Evolutionary conservation across 257 asterid species (phyloP).

Genomic region (Euphrasia confusa): DNA sequence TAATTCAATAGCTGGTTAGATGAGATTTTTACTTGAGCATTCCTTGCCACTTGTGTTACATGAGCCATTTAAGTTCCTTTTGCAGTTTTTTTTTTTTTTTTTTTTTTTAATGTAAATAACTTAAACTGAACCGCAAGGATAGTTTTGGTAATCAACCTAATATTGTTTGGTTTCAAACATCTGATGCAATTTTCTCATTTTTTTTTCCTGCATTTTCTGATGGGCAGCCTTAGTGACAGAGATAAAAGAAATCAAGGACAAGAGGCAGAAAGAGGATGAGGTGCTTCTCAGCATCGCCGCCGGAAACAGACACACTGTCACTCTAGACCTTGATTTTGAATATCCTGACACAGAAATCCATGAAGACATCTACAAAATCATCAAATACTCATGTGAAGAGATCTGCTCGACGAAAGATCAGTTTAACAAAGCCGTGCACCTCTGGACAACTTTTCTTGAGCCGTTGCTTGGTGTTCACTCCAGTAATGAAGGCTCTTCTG

Average conservation of each 20-base stretch:
- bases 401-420: constrained; percentile 86
- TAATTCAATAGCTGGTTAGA: neutral
- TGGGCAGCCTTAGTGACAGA: constrained; percentile 69
- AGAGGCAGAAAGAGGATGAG: constrained; percentile 65
- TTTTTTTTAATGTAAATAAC: too few relatives aligned
- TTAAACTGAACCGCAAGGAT: too few relatives aligned
- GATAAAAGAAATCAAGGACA: constrained; percentile 86
- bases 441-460: constrained; percentile 82
- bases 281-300: constrained; percentile 59
- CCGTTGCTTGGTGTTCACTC: constrained; percentile 63
- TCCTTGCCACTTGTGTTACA: neutral
- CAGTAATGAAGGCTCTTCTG: constrained; percentile 18
- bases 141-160: too few relatives aligned
- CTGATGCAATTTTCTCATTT: neutral
- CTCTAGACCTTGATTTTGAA: constrained; percentile 69
- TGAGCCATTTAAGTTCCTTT: neutral
- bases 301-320: constrained; percentile 59
- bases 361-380: constrained; percentile 68
- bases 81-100: too few relatives aligned
- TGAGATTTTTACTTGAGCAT: neutral
- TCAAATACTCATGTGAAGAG: constrained; percentile 76
- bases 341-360: constrained; percentile 69
- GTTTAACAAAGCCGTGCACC: constrained; percentile 56
- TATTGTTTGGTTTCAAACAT: too few relatives aligned
- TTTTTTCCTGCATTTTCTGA: constrained; percentile 20